Percentiles rank a stretch among this genome's conserved stretches.
phyloP scores from a whole-genome alignment of 2,329 filamentous ascomycete genomes.

The Nigrograna mackinnonii region DNA sequence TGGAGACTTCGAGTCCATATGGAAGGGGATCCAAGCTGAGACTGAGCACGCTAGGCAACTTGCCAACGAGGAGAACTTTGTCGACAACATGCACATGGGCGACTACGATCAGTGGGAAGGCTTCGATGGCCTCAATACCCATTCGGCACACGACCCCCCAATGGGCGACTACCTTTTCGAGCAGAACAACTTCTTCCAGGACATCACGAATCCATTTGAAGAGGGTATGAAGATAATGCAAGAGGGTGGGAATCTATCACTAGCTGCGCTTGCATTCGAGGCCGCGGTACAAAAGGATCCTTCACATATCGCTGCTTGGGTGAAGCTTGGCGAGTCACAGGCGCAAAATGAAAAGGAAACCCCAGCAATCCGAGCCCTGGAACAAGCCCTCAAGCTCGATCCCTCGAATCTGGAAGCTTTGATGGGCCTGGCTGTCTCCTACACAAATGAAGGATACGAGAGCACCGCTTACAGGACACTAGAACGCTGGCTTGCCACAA shows the following conservation, averaged over 20 bases:
- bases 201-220: slow-evolving; percentile 82
- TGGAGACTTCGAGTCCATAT: slow-evolving; percentile 90
- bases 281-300: slow-evolving; percentile 90
- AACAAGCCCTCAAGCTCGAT: slow-evolving; percentile 87
- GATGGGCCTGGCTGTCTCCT: slow-evolving; percentile 94
- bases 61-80: slow-evolving; percentile 66
- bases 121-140: slow-evolving; percentile 72
- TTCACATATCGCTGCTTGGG: slow-evolving; percentile 89
- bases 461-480: slow-evolving; percentile 94
- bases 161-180: slow-evolving; percentile 94
- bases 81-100: slow-evolving; percentile 64
- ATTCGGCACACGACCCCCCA: slow-evolving; percentile 71
- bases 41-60: slow-evolving; percentile 71
- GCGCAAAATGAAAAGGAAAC: slow-evolving; percentile 99
- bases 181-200: slow-evolving; percentile 86
- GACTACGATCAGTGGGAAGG: slow-evolving; percentile 81
- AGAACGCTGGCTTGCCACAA: slow-evolving; percentile 94
- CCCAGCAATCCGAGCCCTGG: slow-evolving; percentile 89
- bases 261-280: slow-evolving; percentile 94
- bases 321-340: slow-evolving; percentile 86
- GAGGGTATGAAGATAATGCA: slow-evolving; percentile 93
- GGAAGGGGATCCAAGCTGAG: slow-evolving; percentile 80
- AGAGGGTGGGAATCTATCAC: slow-evolving; percentile 88
- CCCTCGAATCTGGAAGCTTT: slow-evolving; percentile 84
- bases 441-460: slow-evolving; percentile 99